Base-by-base conservation (phyloP, 148 eudicot species). In the Nyssa sinensis region DNA sequence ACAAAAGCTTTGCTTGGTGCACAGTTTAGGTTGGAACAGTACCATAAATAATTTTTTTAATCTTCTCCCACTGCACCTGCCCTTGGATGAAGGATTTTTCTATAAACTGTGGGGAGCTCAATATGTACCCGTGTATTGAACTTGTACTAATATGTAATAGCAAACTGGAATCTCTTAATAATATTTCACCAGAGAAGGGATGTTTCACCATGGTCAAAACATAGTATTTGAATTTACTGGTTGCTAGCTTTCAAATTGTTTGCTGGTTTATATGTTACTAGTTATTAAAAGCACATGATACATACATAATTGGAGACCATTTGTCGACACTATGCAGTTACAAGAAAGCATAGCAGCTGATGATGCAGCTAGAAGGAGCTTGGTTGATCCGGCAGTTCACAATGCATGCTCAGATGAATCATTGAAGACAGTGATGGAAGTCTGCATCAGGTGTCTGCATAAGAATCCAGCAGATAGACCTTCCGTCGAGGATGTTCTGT, bases 401-500 rank as follows among this genome's bases (percentile, higher is more conserved):
- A 81, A 67, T 73, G 72, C 79, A 62, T 86, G 83, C 72, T 86
- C 90, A 21, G 91, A 84, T 30, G 87, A 95, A 70, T 92, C 98
- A n/a, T 59, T 88, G 39, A 92, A 85, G 81, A 95, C 98, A 10
- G 83, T 88, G 86, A 89, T 92, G 79, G 97, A 90, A 72, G 79
- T 92, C 29, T 89, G 93, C 76, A 64, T 75, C 23, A 85, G 94
- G 76, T 95, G 97, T 75, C 55, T 95, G 64, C 59, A 32, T 3
- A 76, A 87, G 32, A 85, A 87, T 51, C 88, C 83, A n/a, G 80
- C 74, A 34, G 85, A 84, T 69, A 88, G 96, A 82, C 97, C 98
- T 17, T 89, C 98, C 0, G 76, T 95, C 13, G 97, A 92, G 71
- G 98, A 95, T 75, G 83, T 95, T 57, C 80, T 95, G 17, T 92